Evolutionary conservation across 2,329 filamentous ascomycete genomes (phyloP).

Genomic region (Phialemonium atrogriseum): DNA sequence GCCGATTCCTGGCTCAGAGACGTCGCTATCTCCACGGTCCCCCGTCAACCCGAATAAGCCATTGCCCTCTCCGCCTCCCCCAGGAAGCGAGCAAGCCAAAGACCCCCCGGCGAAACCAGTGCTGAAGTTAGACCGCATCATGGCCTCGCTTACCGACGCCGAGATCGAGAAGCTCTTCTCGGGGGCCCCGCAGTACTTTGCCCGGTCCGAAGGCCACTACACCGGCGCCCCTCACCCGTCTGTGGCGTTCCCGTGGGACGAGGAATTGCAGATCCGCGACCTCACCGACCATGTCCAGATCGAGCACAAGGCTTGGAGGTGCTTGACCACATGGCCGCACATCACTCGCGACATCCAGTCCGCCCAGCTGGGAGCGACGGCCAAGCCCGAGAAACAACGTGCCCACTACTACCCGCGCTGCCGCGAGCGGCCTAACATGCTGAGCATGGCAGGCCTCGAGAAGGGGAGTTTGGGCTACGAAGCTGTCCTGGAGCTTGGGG

Average conservation of each 20-base stretch:
- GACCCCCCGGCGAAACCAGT: conserved; percentile 31
- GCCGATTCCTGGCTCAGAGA: too few species aligned
- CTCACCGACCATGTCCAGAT: conserved; percentile 57
- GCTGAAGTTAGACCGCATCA: conserved; percentile 48
- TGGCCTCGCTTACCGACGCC: conserved; percentile 47
- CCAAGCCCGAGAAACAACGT: conserved; percentile 36
- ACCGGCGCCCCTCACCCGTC: conserved; percentile 53
- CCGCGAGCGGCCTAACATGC: conserved; percentile 60
- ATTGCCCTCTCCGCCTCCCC: conserved; percentile 43
- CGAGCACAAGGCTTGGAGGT: conserved; percentile 55
- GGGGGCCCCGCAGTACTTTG: conserved; percentile 66
- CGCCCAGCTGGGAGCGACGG: conserved; percentile 31
- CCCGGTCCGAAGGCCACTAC: conserved; percentile 50
- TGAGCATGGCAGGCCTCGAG: conserved; percentile 63
- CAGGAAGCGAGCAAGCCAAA: conserved; percentile 30
- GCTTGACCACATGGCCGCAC: conserved; percentile 55
- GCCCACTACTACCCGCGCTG: conserved; percentile 52
- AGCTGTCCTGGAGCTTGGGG: conserved; percentile 57
- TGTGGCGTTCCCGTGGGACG: conserved; percentile 61
- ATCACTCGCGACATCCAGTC: conserved; percentile 42
- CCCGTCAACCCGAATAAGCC: conserved; percentile 46
- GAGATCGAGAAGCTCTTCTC: conserved; percentile 66
- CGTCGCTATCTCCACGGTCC: conserved; percentile 23
- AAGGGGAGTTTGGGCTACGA: conserved; percentile 63
- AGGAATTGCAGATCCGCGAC: conserved; percentile 51